These are phyloP conservation scores for Candolleomyces aberdarensis DNA, from an alignment of 768 basidiomycete species.

Conservation along the genomic window DNA sequence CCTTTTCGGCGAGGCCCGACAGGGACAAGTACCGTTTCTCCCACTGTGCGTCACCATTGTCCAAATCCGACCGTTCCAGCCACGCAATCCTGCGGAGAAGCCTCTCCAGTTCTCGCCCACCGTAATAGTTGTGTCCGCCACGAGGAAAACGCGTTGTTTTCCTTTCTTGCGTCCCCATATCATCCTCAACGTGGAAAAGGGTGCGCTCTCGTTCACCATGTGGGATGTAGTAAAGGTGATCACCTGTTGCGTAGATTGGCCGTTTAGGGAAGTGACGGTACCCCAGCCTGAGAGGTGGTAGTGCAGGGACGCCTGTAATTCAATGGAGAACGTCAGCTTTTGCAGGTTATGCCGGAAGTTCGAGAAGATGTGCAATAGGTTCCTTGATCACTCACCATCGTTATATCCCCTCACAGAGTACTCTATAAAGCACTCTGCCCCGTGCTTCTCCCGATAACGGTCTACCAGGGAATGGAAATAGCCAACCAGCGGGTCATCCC, in stretches of 20 bases:
- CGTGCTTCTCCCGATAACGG: slow-evolving; percentile 30
- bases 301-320: slow-evolving; percentile 46
- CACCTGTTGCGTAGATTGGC: slow-evolving; percentile 49
- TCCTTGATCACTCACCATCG: slow-evolving; percentile 39
- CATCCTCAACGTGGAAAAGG: slow-evolving; percentile 33
- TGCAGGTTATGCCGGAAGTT: not conserved
- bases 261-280: slow-evolving; percentile 48
- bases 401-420: slow-evolving; percentile 54
- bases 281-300: slow-evolving; percentile 52
- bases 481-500: slow-evolving; percentile 38
- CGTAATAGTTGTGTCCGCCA: slow-evolving; percentile 66
- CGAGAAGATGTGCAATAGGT: not conserved
- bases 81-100: slow-evolving; percentile 39
- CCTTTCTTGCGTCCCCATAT: slow-evolving; percentile 9
- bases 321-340: slow-evolving; percentile 2
- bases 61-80: slow-evolving; percentile 35
- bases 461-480: slow-evolving; percentile 39
- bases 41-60: slow-evolving; percentile 32
- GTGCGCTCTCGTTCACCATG: slow-evolving; percentile 43
- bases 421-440: slow-evolving; percentile 37
- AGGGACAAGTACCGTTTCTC: slow-evolving; percentile 36
- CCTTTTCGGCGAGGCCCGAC: not conserved
- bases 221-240: slow-evolving; percentile 46
- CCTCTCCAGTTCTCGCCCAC: slow-evolving; percentile 50
- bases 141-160: slow-evolving; percentile 35